Percentiles rank a stretch among this genome's conserved stretches.
Conservation (phyloP, 2,329 filamentous ascomycete species). For the Fusarium algeriense region DNA sequence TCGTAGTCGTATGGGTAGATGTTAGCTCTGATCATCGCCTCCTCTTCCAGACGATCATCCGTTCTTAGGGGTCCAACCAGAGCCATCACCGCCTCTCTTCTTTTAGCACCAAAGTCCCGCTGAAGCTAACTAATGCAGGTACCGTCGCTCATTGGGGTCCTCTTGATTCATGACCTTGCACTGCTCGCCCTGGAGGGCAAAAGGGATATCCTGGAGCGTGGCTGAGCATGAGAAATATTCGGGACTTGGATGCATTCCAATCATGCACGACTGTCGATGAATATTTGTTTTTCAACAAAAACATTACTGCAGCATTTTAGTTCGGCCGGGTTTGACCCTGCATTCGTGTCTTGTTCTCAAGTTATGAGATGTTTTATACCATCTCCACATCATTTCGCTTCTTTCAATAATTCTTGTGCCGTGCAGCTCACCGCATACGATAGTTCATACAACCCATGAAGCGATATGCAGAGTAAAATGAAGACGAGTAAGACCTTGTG, state of each 20-base stretch:
- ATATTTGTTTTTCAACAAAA: conserved; percentile 29
- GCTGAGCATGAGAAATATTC: neutral
- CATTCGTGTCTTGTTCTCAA: conserved; percentile 20
- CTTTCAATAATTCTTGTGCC: conserved; percentile 32
- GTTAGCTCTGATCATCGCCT: conserved; percentile 21
- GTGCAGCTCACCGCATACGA: conserved; percentile 38
- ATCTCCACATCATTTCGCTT: conserved; percentile 45
- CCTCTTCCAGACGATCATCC: conserved; percentile 7
- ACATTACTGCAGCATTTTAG: neutral
- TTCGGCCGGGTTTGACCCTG: neutral
- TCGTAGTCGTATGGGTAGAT: conserved; percentile 23
- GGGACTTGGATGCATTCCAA: conserved; percentile 19
- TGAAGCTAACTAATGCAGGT: conserved; percentile 39
- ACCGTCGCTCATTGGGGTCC: conserved; percentile 17
- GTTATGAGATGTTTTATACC: conserved; percentile 21
- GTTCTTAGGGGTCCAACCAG: conserved; percentile 12
- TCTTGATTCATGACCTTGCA: conserved; percentile 34
- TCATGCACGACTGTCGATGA: conserved; percentile 34
- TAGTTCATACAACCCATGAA: conserved; percentile 32
- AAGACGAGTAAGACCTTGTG: conserved; percentile 25
- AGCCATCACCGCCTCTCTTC: conserved; percentile 9
- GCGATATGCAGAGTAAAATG: conserved; percentile 45
- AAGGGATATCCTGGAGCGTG: conserved; percentile 21
- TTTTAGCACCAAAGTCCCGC: conserved; percentile 14
- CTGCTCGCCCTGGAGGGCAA: conserved; percentile 4